Evolutionary conservation across 441 rosid species (phyloP).

Genomic region (California macrophylla): DNA sequence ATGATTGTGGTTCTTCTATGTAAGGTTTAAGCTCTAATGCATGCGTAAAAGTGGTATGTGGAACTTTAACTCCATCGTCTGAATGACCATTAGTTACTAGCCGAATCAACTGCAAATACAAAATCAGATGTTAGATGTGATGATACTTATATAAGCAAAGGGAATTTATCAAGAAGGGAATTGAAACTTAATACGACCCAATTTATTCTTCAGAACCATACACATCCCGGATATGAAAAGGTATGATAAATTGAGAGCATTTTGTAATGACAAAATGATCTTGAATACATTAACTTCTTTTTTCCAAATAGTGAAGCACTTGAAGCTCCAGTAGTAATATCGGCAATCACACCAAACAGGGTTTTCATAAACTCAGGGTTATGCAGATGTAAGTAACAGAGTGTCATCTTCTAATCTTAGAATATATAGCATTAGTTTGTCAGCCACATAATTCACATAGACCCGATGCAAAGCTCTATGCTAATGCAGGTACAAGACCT

Average conservation of each 20-base stretch:
- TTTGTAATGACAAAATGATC: background rate
- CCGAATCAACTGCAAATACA: conserved; percentile 59
- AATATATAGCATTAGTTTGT: background rate
- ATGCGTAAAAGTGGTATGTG: conserved; percentile 59
- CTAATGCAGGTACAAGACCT: background rate
- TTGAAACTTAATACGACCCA: background rate
- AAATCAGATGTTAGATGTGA: conserved; percentile 21
- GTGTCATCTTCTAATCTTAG: background rate
- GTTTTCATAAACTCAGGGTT: background rate
- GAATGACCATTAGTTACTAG: conserved; percentile 49
- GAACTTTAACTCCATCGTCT: conserved; percentile 35
- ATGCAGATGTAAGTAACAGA: background rate
- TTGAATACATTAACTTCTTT: background rate
- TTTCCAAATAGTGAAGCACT: background rate
- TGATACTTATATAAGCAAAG: background rate
- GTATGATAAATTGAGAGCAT: background rate
- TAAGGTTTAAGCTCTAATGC: conserved; percentile 88
- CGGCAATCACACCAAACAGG: background rate
- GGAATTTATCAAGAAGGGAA: background rate
- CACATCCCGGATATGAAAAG: background rate
- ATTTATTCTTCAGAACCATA: background rate
- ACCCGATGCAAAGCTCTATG: background rate
- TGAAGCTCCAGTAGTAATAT: background rate
- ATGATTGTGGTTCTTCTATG: conserved; percentile 72
- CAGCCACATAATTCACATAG: background rate